A percentile compares a stretch with the other conserved stretches of the same genome.
phyloP scores from a whole-genome alignment of 345 rosid genomes.

The Ricinus communis region DNA sequence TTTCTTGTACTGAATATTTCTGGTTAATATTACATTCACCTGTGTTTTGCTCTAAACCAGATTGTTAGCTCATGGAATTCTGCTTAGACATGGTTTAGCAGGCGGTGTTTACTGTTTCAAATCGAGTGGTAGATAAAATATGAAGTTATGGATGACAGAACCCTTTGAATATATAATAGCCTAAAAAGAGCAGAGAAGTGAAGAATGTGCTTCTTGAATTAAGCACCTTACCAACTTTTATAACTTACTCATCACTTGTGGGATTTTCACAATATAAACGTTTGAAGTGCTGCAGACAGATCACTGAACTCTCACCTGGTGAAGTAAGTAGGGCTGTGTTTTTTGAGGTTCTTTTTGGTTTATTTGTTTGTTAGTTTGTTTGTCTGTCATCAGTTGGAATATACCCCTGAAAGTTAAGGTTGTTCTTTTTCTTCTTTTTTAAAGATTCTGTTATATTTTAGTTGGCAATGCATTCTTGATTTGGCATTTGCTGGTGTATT shows the following conservation, averaged over 20 bases:
- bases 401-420: no score
- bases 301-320: constrained; percentile 1
- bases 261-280: constrained; percentile 1
- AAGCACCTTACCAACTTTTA: background rate
- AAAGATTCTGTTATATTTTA: background rate
- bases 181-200: background rate
- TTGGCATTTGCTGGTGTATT: no score
- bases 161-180: no score
- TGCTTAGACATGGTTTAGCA: background rate
- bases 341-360: background rate
- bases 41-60: background rate
- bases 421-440: no score
- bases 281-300: background rate
- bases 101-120: background rate
- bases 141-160: no score
- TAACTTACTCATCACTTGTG: background rate
- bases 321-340: background rate
- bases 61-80: background rate
- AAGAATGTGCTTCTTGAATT: background rate
- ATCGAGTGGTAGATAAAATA: no score
- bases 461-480: background rate
- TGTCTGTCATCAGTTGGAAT: background rate
- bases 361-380: background rate
- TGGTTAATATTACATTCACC: constrained; percentile 1
- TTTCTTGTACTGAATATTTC: constrained; percentile 16